Evolutionary conservation across 139 green algal species (phyloP).

Genomic region (Choricystis sp.): DNA sequence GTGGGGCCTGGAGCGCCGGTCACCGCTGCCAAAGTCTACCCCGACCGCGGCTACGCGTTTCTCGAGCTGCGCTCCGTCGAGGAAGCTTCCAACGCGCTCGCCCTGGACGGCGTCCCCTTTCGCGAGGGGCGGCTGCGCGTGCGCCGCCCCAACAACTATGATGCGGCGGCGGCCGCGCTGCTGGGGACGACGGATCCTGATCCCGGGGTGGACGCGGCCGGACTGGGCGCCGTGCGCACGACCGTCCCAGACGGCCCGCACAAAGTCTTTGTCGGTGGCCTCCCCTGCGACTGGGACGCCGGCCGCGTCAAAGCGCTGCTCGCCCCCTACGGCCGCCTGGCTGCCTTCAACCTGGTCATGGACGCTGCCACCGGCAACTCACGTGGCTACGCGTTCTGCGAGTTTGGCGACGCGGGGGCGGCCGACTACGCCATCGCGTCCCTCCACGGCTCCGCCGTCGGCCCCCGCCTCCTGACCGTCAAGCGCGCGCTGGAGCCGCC

Average conservation of each 20-base stretch:
- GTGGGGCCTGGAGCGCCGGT: not conserved
- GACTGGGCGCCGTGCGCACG: conserved; percentile 46
- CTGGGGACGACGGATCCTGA: conserved; percentile 24
- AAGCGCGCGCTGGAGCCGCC: conserved; percentile 14
- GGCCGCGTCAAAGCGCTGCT: conserved; percentile 61
- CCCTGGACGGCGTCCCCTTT: not conserved
- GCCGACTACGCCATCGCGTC: conserved; percentile 49
- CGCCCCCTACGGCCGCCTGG: conserved; percentile 38
- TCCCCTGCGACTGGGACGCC: conserved; percentile 52
- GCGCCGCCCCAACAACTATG: not conserved
- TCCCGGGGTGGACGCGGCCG: conserved; percentile 36
- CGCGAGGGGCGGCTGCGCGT: not conserved
- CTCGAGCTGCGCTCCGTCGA: conserved; percentile 1
- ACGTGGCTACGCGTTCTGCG: conserved; percentile 74
- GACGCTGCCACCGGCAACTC: conserved; percentile 65
- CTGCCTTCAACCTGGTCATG: conserved; percentile 78
- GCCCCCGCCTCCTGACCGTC: conserved; percentile 53
- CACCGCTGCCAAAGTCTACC: not conserved
- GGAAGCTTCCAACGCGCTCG: conserved; percentile 1
- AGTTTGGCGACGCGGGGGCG: conserved; percentile 41
- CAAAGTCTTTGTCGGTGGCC: conserved; percentile 66
- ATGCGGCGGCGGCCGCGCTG: not conserved
- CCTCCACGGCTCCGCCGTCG: conserved; percentile 39
- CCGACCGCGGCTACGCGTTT: not conserved
- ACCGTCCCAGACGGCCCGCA: conserved; percentile 49